Evolutionary conservation across 2,329 filamentous ascomycete species (phyloP).

Genomic region (Trichoderma polysporum): DNA sequence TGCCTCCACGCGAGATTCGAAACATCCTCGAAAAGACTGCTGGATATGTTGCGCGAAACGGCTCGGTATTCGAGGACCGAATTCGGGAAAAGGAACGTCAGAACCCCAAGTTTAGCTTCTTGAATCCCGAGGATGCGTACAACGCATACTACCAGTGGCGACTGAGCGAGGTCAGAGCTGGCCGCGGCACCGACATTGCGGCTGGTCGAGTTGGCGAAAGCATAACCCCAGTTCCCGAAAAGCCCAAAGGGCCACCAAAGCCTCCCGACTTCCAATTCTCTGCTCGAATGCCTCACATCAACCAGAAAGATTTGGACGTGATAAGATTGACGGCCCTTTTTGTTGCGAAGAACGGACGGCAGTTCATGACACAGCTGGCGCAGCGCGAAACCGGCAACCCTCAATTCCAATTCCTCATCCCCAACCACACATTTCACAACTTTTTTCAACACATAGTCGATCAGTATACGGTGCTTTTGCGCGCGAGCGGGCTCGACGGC

Average conservation of each 20-base stretch:
- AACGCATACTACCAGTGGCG: conserved; percentile 89
- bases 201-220: conserved; percentile 71
- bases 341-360: conserved; percentile 87
- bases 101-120: conserved; percentile 90
- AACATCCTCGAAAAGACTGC: conserved; percentile 88
- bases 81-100: conserved; percentile 80
- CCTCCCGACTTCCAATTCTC: conserved; percentile 90
- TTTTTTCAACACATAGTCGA: conserved; percentile 92
- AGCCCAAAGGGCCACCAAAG: conserved; percentile 78
- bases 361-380: conserved; percentile 85
- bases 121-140: conserved; percentile 78
- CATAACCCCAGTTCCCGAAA: conserved; percentile 47
- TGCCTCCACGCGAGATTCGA: conserved; percentile 88
- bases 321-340: conserved; percentile 81
- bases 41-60: conserved; percentile 76
- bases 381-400: conserved; percentile 88
- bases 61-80: conserved; percentile 72
- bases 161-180: conserved; percentile 78
- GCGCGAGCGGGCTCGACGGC: conserved; percentile 65
- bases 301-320: conserved; percentile 81
- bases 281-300: conserved; percentile 95
- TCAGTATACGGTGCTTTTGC: conserved; percentile 82
- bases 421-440: conserved; percentile 93
- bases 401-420: conserved; percentile 93
- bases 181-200: conserved; percentile 75